Base-by-base conservation (phyloP, 345 rosid genomes). In the Aquilaria malaccensis region DNA sequence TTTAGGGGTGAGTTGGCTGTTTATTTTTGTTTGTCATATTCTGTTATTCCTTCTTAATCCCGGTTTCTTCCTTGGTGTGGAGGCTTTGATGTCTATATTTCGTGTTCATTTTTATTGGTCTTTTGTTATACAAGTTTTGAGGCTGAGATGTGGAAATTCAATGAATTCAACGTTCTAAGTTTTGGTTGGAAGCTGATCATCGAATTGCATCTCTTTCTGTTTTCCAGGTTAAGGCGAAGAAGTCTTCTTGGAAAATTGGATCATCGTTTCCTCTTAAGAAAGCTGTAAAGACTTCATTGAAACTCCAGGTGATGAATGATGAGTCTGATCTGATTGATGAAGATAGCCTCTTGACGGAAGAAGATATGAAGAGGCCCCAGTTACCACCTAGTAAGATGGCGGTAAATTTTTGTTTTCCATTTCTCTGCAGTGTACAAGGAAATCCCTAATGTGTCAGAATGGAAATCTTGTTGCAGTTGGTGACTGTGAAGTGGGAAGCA, bases 261-360 rank as follows among this genome's bases (percentile, higher is more conserved):
- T 79, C 96, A 33, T 84, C 97, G 51, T 95, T 95, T 78, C 66
- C 94, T 41, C 74, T 95, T 13, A 88, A 82, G 73, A 86, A 83
- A 78, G 64, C 80, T 29, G 32, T 67, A 6, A 91, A 73, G 67
- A 45, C 30, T 68, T 52, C 79, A 14, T 67, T 78, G 41, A 88
- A 85, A 80, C 72, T 88, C 66, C 81, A 76, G 67, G 43, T 85
- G 13, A 41, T 83, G 11, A 87, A 80, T 32, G 88, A 83, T 48
- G 97, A 86, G 62, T 80, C 69, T 58, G 98, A 91, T 77, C 75
- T 94, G 72, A 94, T 94, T 59, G 99, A 90, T 79, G 99, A 90
- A 81, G 99, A 94, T 69, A 80, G 87, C 71, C 95, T 91, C 31
- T 76, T 94, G 67, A 86, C 97, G 12, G 95, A 80, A 67, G 96